Evolutionary conservation across 305 asterid genomes (phyloP), one percentile per base, ranked within the genome.

Genomic region (Striga hermonthica): DNA sequence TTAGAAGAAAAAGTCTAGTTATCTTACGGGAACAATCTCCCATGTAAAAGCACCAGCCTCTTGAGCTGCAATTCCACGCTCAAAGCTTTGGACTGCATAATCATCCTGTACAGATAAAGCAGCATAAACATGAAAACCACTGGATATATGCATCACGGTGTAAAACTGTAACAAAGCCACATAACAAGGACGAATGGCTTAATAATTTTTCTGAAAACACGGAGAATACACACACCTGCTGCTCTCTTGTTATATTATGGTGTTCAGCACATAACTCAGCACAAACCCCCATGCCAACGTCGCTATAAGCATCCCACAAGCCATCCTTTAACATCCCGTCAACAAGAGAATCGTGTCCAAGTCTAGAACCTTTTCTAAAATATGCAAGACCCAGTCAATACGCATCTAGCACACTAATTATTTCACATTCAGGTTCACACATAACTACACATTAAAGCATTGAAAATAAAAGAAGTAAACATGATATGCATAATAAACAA

Each of bases 291-390:
- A 94, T 94, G 65, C 96, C 95, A 48, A 69, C 84, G 70, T 94
- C 97, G 75, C 83, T 85, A 70, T 90, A 94, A 57, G 85, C 99
- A 78, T 94, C 99, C 95, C 96, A 90, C n/a, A 94, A 82, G 41
- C 99, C 99, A 74, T 94, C 99, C 81, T 90, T 94, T 71, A 94
- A 64, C 99, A 94, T 88, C 75, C 99, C 99, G 79, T 94, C 99
- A 75, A 94, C 93, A 65, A 94, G 87, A 66, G 97, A 76, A 76
- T 94, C 99, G 52, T 94, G 96, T 67, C 99, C 99, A 66, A 88
- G 95, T 54, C 99, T 86, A 73, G 97, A 94, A 49, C 99, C 99
- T 78, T 90, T 90, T 82, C 96, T 93, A 84, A 60, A 81, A 78
- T 22, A 22, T 22, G 31, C 31, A 22, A 22, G 31, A 22, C 1